These are phyloP conservation scores for Coemansia sp. DNA, from an alignment of 192 early-diverging fungal species.

Conservation along the genomic window DNA sequence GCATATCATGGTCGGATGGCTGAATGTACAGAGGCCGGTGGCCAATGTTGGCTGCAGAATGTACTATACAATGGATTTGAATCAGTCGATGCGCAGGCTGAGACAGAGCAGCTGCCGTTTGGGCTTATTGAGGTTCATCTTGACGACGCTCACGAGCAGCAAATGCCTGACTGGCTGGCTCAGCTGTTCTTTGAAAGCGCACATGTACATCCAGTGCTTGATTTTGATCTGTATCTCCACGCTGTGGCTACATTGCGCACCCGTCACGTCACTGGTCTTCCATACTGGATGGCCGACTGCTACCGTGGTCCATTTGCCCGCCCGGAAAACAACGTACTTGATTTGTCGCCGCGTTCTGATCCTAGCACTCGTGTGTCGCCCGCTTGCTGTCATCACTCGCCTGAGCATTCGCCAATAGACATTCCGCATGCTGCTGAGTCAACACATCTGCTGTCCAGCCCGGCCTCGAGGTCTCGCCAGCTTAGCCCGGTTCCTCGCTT, in stretches of 20 bases:
- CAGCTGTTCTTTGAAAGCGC: slow-evolving; percentile 42
- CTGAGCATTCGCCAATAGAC: slow-evolving; percentile 7
- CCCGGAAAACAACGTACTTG: not conserved
- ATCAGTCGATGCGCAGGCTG: not conserved
- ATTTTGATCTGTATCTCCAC: slow-evolving; percentile 50
- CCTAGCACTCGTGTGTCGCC: not conserved
- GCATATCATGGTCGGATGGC: slow-evolving; percentile 10
- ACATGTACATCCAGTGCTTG: slow-evolving; percentile 39
- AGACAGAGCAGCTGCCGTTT: slow-evolving; percentile 14
- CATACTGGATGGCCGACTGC: slow-evolving; percentile 50
- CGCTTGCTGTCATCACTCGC: not conserved
- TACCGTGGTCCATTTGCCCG: slow-evolving; percentile 13
- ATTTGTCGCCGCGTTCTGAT: not conserved
- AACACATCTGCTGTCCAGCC: slow-evolving; percentile 14
- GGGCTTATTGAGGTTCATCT: slow-evolving; percentile 34
- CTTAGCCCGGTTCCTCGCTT: not conserved
- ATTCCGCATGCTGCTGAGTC: slow-evolving; percentile 17
- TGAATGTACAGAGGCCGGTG: not conserved
- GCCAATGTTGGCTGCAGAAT: slow-evolving; percentile 13
- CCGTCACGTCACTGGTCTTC: slow-evolving; percentile 11
- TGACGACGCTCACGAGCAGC: not conserved
- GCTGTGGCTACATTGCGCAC: slow-evolving; percentile 24
- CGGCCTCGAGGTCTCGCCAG: not conserved
- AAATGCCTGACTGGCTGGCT: slow-evolving; percentile 41
- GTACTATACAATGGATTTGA: slow-evolving; percentile 7